Base-by-base conservation (phyloP, 2,329 filamentous ascomycete species). In the Capronia epimyces region DNA sequence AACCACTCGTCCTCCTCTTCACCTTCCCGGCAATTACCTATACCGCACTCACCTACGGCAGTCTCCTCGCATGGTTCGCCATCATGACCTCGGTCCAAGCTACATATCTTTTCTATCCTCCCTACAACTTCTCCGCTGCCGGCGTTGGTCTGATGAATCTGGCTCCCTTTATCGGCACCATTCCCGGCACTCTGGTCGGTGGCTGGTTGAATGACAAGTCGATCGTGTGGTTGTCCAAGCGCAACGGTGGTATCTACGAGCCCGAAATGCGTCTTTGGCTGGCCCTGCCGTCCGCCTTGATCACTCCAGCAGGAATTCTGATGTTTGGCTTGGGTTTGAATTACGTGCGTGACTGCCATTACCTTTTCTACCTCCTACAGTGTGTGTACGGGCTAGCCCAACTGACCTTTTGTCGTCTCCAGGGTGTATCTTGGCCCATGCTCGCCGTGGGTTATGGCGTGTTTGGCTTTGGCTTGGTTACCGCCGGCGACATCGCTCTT, bases 221-320 rank as follows among this genome's bases (percentile, higher is more conserved):
- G 0, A 68, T 73, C 39, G 50, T 71, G n/a, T 63, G 62, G 29
- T 66, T 75, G 43, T 70, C 74, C 1, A 68, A 67, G 20, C 63
- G 67, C 13, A 75, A 75, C 55, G 65, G 65, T 25, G 73, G 73
- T 32, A 69, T 73, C 53, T 73, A 73, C 44, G 74, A 76, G 60
- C 71, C 74, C 1, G 74, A 76, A 59, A 76, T 75, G 67, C 66
- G 73, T 2, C 63, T 76, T 4, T 71, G 67, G 66, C 50, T 70
- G 24, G 63, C 66, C 47, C 57, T 70, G 42, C 60, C 62, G 32
- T 60, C 69, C 37, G 52, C 67, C 40, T 43, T 63, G 46, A 47
- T 67, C 58, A 40, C 69, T 54, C 63, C 66, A 45, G 53, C 56
- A 46, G 62, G 67, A 37, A 44, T 72, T 46, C 64, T 74, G 52